A percentile compares a stretch with the other conserved stretches of the same genome.
Evolutionary conservation across 1,139 yeast species (phyloP).

Genomic region (Casaregolazyma lundiana): DNA sequence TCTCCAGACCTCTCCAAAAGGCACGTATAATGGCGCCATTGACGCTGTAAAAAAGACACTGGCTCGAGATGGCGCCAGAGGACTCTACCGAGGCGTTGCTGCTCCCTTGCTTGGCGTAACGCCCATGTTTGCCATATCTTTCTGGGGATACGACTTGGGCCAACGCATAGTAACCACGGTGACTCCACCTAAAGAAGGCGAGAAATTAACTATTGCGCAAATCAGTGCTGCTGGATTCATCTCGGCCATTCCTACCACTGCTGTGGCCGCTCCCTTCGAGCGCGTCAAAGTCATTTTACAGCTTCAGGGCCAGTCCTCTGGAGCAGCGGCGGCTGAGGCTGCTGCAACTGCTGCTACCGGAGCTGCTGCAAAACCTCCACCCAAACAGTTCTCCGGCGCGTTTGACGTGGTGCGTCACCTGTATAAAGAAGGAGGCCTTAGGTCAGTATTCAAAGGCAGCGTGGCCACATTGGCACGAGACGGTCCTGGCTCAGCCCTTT

Average conservation of each 20-base stretch:
- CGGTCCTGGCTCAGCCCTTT: constrained; percentile 97
- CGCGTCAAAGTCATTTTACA: constrained; percentile 93
- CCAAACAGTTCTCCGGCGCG: constrained; percentile 44
- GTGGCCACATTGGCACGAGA: constrained; percentile 91
- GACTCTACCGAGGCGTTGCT: constrained; percentile 80
- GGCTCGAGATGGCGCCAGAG: constrained; percentile 65
- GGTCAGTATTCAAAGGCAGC: constrained; percentile 86
- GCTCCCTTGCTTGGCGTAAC: constrained; percentile 94
- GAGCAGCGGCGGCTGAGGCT: constrained; percentile 11
- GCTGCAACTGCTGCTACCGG: constrained; percentile 11
- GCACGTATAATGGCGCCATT: constrained; percentile 54
- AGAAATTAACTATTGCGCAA: constrained; percentile 56
- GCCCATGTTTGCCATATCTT: constrained; percentile 96
- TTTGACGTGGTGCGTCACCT: constrained; percentile 63
- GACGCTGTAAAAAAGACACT: constrained; percentile 68
- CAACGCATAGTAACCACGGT: constrained; percentile 57
- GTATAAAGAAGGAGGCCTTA: constrained; percentile 75
- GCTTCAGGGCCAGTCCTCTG: constrained; percentile 49
- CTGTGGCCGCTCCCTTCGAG: constrained; percentile 95
- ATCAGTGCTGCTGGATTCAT: constrained; percentile 93
- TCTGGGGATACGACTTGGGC: constrained; percentile 97
- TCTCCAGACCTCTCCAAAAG: constrained; percentile 55
- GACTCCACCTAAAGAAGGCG: constrained; percentile 38
- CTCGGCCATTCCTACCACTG: constrained; percentile 90
- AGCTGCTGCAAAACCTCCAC: constrained; percentile 10